phyloP scores from a whole-genome alignment of 2,329 filamentous ascomycete species.

The Penicillium olsonii region DNA sequence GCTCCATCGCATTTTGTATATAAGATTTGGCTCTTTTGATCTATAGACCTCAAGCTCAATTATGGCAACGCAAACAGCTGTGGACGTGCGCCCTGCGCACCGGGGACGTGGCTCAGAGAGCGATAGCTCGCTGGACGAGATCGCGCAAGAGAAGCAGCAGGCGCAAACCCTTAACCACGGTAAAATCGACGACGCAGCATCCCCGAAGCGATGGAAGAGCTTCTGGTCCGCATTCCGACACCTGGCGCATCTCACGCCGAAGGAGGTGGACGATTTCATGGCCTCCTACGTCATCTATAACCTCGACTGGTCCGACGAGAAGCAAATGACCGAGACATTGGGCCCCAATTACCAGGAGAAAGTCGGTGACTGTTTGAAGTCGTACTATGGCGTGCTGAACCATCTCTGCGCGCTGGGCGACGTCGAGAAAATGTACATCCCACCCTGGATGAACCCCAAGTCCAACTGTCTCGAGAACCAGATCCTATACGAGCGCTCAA shows the following conservation, averaged over 20 bases:
- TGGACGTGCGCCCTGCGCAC: slow-evolving; percentile 21
- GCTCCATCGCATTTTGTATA: not conserved
- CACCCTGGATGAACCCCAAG: slow-evolving; percentile 55
- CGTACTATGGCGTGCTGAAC: slow-evolving; percentile 58
- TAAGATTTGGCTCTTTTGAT: not conserved
- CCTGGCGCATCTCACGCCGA: slow-evolving; percentile 50
- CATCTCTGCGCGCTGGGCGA: slow-evolving; percentile 58
- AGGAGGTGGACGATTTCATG: slow-evolving; percentile 59
- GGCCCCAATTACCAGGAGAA: slow-evolving; percentile 53
- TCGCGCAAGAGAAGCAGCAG: slow-evolving; percentile 27
- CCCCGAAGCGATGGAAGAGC: slow-evolving; percentile 52
- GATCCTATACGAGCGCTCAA: slow-evolving; percentile 54
- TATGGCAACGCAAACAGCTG: slow-evolving; percentile 24
- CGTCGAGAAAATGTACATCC: slow-evolving; percentile 62
- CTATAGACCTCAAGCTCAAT: slow-evolving; percentile 9
- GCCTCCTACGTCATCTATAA: slow-evolving; percentile 60
- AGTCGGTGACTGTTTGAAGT: slow-evolving; percentile 53
- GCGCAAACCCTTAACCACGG: slow-evolving; percentile 21
- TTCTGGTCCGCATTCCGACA: slow-evolving; percentile 55
- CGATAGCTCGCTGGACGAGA: slow-evolving; percentile 27
- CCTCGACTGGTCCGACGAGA: slow-evolving; percentile 56
- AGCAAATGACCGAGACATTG: slow-evolving; percentile 50
- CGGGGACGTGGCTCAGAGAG: slow-evolving; percentile 25
- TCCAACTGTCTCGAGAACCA: slow-evolving; percentile 55
- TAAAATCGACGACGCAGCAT: slow-evolving; percentile 47